Percentiles rank a stretch among this genome's conserved stretches.
Conservation (phyloP, 2,329 filamentous ascomycete species). For the Hymenotorrendiella dingleyae region DNA sequence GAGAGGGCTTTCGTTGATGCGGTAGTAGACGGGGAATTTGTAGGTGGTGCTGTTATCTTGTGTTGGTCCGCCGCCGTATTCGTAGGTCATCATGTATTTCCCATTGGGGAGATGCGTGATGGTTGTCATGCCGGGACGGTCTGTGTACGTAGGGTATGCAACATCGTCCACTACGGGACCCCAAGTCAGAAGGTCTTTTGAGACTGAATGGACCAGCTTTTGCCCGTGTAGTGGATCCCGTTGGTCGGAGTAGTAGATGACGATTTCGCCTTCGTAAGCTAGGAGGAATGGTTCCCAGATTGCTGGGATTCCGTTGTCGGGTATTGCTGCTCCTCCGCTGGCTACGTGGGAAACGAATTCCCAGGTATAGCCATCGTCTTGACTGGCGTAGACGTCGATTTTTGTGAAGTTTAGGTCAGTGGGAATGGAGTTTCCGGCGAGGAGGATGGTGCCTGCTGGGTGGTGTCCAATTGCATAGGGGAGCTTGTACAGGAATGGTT, state of each 20-base stretch:
- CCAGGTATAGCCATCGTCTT: slow-evolving; percentile 56
- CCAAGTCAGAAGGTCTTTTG: slow-evolving; percentile 55
- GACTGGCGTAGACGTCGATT: slow-evolving; percentile 63
- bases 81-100: slow-evolving; percentile 59
- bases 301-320: slow-evolving; percentile 56
- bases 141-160: slow-evolving; percentile 53
- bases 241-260: slow-evolving; percentile 68
- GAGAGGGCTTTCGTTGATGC: slow-evolving; percentile 26
- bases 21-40: slow-evolving; percentile 30
- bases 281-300: slow-evolving; percentile 70
- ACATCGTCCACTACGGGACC: slow-evolving; percentile 55
- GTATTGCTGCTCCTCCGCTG: slow-evolving; percentile 50
- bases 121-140: slow-evolving; percentile 63
- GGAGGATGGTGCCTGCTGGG: slow-evolving; percentile 56
- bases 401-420: slow-evolving; percentile 55
- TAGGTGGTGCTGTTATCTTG: slow-evolving; percentile 17
- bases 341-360: slow-evolving; percentile 62
- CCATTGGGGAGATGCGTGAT: slow-evolving; percentile 48
- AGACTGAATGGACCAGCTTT: slow-evolving; percentile 55
- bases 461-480: slow-evolving; percentile 51
- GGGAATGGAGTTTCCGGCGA: slow-evolving; percentile 39
- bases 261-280: slow-evolving; percentile 50
- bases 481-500: slow-evolving; percentile 62
- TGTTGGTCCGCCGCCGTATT: slow-evolving; percentile 32
- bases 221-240: slow-evolving; percentile 60